These are phyloP conservation scores for Colletotrichum siamense DNA, from an alignment of 2,329 filamentous ascomycete species.

Conservation along the genomic window DNA sequence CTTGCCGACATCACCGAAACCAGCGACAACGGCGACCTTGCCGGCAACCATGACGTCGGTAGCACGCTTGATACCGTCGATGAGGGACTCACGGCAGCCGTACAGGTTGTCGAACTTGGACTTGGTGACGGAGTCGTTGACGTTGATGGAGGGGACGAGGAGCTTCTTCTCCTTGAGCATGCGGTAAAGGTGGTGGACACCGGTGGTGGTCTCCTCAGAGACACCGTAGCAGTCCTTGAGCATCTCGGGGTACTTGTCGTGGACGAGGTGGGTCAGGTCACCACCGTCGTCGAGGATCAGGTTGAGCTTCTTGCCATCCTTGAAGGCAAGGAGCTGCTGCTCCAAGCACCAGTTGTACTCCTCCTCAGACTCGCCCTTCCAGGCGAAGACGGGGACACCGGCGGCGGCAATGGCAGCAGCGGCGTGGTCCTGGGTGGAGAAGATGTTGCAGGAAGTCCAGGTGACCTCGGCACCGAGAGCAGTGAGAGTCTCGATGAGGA, in stretches of 20 bases:
- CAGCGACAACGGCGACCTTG: slow-evolving; percentile 97
- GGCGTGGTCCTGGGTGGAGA: slow-evolving; percentile 98
- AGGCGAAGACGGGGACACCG: slow-evolving; percentile 84
- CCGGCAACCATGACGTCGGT: slow-evolving; percentile 99
- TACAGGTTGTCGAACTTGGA: slow-evolving; percentile 99
- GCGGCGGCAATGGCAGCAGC: slow-evolving; percentile 94
- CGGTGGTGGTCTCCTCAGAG: slow-evolving; percentile 99
- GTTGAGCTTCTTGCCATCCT: slow-evolving; percentile 95
- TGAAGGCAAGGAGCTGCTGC: slow-evolving; percentile 97
- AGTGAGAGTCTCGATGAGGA: slow-evolving; percentile 97
- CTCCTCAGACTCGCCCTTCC: slow-evolving; percentile 95
- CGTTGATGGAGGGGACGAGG: slow-evolving; percentile 95
- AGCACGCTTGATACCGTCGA: slow-evolving; percentile 99
- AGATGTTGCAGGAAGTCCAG: slow-evolving; percentile 99
- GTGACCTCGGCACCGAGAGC: slow-evolving; percentile 97
- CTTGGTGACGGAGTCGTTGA: slow-evolving; percentile 99
- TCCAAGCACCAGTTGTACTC: slow-evolving; percentile 99
- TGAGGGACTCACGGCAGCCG: slow-evolving; percentile 97
- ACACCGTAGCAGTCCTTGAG: slow-evolving; percentile 98
- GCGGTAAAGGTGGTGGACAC: slow-evolving; percentile 98
- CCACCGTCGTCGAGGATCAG: slow-evolving; percentile 98
- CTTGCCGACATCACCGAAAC: slow-evolving; percentile 99
- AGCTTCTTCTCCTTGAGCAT: slow-evolving; percentile 94
- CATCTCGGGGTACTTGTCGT: slow-evolving; percentile 98
- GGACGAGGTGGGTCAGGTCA: slow-evolving; percentile 94